Base-by-base conservation (phyloP, 2,329 filamentous ascomycete species). In the Paramyrothecium roridum region DNA sequence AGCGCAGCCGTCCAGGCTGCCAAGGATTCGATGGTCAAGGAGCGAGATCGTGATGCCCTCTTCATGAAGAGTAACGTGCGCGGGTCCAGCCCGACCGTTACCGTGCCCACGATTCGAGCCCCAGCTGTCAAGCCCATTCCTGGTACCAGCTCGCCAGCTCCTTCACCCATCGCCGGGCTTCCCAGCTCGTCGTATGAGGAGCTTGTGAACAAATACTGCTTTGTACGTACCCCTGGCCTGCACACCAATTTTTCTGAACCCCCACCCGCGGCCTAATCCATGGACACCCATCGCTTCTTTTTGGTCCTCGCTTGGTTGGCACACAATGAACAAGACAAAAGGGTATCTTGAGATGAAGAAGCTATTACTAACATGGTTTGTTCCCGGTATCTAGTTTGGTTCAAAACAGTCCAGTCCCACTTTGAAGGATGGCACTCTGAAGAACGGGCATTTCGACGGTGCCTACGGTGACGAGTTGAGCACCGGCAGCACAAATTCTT, bases 131-230 rank as follows among this genome's bases (percentile, higher is more conserved):
- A 60, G 30, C 37, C 60, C 49, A 66, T 73, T 53, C 67, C 72
- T 57, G 75, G 75, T 55, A 70, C 84, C 73, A 67, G 82, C 75
- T 78, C 82, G 67, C 37, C 37, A 16, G 37, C 37, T 19, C 12
- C 37, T 43, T 43, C 37, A 19, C 70, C 80, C 78, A 71, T 74
- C 60, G 63, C 76, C 50, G 75, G 74, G 67, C 87, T 96, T 62
- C 85, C 93, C 57, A 96, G 92, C 61, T 87, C 91, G 57, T 93
- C 93, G 57, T 98, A 99, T 73, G 91, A 96, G 76, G 95, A 99
- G 76, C 84, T 99, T 62, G 89, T 99, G 73, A 93, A 96, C 80
- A 97, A 96, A 80, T 99, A 96, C 82, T 99, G 95, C 83, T 99
- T 98, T 85, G 93, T 97, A 93, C 86, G 93, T 96, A 82, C 82